Evolutionary conservation across 495 filamentous ascomycete species (phyloP).

Genomic region (Aspergillus funiculosus): DNA sequence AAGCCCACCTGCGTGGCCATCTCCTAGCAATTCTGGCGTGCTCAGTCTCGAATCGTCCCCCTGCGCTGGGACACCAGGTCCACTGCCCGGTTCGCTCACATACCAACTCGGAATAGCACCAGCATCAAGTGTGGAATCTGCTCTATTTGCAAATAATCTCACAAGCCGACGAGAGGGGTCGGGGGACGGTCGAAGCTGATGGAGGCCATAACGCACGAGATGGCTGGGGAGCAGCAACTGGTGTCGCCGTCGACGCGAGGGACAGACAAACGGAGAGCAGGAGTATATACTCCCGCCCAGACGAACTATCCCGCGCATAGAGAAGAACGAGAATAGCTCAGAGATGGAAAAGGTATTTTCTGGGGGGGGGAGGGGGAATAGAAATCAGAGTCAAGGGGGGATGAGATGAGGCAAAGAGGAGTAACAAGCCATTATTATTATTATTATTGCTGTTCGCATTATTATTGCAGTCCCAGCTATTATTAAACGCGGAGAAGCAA

Average conservation of each 20-base stretch:
- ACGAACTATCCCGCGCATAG: constrained; percentile 23
- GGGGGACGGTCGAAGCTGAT: constrained; percentile 1
- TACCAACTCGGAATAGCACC: background rate
- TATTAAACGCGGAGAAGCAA: constrained; percentile 13
- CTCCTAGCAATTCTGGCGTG: too few species aligned
- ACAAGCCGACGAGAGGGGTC: constrained; percentile 1
- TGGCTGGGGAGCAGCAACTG: too few species aligned
- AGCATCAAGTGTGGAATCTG: background rate
- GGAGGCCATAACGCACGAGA: constrained; percentile 4
- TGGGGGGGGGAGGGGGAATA: background rate
- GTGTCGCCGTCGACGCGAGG: constrained; percentile 14
- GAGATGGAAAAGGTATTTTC: background rate
- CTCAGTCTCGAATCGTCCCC: too few species aligned
- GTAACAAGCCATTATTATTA: background rate
- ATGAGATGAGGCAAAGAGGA: background rate
- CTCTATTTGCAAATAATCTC: background rate
- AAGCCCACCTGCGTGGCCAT: too few species aligned
- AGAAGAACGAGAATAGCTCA: constrained; percentile 3
- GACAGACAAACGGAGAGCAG: constrained; percentile 21
- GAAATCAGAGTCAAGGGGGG: constrained; percentile 1
- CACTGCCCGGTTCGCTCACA: background rate
- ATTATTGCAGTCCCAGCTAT: background rate
- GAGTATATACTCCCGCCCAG: constrained; percentile 22
- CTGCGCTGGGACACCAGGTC: too few species aligned
- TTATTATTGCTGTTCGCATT: background rate